These are phyloP conservation scores for Annulohypoxylon bovei DNA, from an alignment of 495 filamentous ascomycete species.

Conservation along the genomic window DNA sequence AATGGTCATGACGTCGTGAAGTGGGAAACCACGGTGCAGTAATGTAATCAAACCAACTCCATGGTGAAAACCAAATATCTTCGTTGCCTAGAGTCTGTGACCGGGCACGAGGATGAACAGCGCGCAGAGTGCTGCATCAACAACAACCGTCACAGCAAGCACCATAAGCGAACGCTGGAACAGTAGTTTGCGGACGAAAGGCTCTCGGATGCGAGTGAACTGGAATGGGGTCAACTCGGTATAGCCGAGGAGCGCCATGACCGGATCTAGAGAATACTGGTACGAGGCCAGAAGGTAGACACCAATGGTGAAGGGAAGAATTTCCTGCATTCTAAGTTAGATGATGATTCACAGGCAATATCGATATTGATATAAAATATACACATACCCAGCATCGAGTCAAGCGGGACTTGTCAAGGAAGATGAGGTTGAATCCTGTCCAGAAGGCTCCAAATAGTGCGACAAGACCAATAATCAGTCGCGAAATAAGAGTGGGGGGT, in stretches of 20 bases:
- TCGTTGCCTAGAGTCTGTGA: slow-evolving; percentile 70
- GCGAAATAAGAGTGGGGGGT: slow-evolving; percentile 82
- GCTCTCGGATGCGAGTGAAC: slow-evolving; percentile 85
- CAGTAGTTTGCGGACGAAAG: slow-evolving; percentile 85
- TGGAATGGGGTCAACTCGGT: slow-evolving; percentile 96
- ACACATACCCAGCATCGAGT: slow-evolving; percentile 83
- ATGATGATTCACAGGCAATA: background rate
- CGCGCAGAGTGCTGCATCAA: slow-evolving; percentile 78
- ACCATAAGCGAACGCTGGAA: slow-evolving; percentile 83
- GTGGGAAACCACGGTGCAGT: slow-evolving; percentile 22
- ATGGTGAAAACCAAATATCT: background rate
- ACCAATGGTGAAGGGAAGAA: slow-evolving; percentile 92
- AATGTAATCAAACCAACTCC: slow-evolving; percentile 19
- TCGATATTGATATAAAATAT: background rate
- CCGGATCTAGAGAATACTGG: slow-evolving; percentile 92
- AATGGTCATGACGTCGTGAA: slow-evolving; percentile 44
- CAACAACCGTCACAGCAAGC: slow-evolving; percentile 72
- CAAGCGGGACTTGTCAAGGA: slow-evolving; percentile 77
- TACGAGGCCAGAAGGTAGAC: slow-evolving; percentile 89
- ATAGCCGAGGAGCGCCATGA: slow-evolving; percentile 85
- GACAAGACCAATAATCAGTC: slow-evolving; percentile 85
- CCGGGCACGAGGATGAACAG: slow-evolving; percentile 95
- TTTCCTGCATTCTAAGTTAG: slow-evolving; percentile 66
- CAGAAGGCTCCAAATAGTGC: slow-evolving; percentile 92
- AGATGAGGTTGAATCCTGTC: slow-evolving; percentile 91